phyloP scores from a whole-genome alignment of 768 basidiomycete species.

The Exidia glandulosa region DNA sequence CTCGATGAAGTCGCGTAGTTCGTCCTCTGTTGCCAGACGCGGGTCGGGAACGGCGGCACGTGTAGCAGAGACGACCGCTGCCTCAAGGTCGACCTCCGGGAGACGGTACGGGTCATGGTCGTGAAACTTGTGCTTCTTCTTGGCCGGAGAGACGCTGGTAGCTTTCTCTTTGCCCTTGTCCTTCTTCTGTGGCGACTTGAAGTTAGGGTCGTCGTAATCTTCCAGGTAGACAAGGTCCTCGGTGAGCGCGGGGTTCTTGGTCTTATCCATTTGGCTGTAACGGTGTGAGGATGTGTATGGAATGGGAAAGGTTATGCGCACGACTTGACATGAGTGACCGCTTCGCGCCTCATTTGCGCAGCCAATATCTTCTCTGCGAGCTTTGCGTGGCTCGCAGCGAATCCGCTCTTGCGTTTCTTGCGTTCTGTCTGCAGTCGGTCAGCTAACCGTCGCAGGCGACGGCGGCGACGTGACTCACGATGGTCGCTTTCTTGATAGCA shows the following conservation, averaged over 20 bases:
- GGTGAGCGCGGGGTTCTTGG: conserved; percentile 40
- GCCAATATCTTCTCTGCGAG: conserved; percentile 88
- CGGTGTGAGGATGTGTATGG: neutral
- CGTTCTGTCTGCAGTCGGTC: conserved; percentile 53
- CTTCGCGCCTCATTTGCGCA: conserved; percentile 85
- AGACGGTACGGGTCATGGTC: conserved; percentile 91
- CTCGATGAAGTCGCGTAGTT: conserved; percentile 85
- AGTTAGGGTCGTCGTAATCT: conserved; percentile 45
- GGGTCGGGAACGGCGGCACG: conserved; percentile 64
- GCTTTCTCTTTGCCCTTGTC: neutral
- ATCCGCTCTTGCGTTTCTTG: conserved; percentile 84
- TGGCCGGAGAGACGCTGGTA: conserved; percentile 24
- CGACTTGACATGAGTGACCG: conserved; percentile 50
- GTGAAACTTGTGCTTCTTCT: conserved; percentile 51
- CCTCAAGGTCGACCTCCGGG: conserved; percentile 68
- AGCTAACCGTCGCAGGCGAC: too few species aligned
- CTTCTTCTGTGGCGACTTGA: conserved; percentile 11
- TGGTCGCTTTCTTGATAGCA: conserved; percentile 73
- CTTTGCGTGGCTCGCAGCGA: conserved; percentile 72
- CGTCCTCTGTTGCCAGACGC: conserved; percentile 91
- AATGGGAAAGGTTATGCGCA: conserved; percentile 16
- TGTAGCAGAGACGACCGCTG: conserved; percentile 50
- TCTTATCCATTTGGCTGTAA: conserved; percentile 19
- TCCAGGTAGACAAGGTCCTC: conserved; percentile 81
- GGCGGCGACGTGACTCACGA: conserved; percentile 43